phyloP scores from a whole-genome alignment of 108 stramenopile species.

The Nitzschia inconspicua region DNA sequence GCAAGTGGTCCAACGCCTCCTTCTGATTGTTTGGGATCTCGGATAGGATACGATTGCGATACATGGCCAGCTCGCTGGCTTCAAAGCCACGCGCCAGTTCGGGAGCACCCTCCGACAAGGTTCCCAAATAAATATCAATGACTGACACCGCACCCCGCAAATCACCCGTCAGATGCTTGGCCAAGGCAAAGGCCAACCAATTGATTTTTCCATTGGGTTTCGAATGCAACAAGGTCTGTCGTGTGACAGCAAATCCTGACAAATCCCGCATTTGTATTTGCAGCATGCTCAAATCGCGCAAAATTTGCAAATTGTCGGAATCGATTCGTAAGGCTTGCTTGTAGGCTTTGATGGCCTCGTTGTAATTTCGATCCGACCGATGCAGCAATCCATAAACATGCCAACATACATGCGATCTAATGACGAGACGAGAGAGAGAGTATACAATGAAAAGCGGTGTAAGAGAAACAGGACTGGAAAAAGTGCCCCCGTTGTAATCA shows the following conservation, averaged over 20 bases:
- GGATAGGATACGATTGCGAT: conserved; percentile 80
- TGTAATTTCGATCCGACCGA: conserved; percentile 93
- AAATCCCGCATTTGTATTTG: conserved; percentile 93
- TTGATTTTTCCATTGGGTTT: conserved; percentile 86
- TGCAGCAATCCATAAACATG: conserved; percentile 97
- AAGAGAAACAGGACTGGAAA: too few species aligned
- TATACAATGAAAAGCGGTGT: too few species aligned
- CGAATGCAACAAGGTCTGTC: conserved; percentile 74
- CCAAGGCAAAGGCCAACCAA: conserved; percentile 94
- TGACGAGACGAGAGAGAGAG: not conserved
- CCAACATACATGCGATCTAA: conserved; percentile 97
- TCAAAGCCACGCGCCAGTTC: conserved; percentile 81
- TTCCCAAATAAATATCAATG: conserved; percentile 86
- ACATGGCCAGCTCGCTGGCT: conserved; percentile 90
- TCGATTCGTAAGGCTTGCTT: conserved; percentile 96
- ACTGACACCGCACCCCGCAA: conserved; percentile 73
- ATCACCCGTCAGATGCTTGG: conserved; percentile 85
- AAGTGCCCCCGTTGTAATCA: not conserved
- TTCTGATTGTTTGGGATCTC: conserved; percentile 69
- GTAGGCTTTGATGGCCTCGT: conserved; percentile 97
- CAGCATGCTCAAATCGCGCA: conserved; percentile 89
- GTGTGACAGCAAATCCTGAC: conserved; percentile 88
- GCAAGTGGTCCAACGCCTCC: conserved; percentile 86
- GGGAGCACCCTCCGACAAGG: conserved; percentile 56
- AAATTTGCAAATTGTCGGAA: conserved; percentile 88